Percentiles rank a stretch among this genome's conserved stretches.
phyloP scores from a whole-genome alignment of 129 eudicot genomes.

The Silybum marianum region DNA sequence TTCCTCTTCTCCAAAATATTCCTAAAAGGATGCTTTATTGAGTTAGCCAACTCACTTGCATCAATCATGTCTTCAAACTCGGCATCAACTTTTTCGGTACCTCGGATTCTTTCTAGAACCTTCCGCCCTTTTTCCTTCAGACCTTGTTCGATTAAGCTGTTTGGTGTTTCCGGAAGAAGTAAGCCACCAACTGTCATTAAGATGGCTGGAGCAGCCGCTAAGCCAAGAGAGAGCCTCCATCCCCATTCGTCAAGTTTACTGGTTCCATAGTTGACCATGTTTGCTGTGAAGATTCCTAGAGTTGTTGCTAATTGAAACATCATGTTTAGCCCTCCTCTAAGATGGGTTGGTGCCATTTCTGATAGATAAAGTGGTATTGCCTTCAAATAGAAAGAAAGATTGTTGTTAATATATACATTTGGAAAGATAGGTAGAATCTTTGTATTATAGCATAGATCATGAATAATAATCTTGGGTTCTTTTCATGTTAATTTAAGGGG shows the following conservation, averaged over 20 bases:
- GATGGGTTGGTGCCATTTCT: slow-evolving; percentile 95
- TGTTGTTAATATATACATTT: slow-evolving; percentile 2
- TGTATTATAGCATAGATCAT: neutral
- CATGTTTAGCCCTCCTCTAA: slow-evolving; percentile 90
- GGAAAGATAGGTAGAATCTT: neutral
- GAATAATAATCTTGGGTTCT: neutral
- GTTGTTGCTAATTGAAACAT: slow-evolving; percentile 92
- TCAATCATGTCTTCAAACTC: slow-evolving; percentile 89
- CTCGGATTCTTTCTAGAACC: slow-evolving; percentile 75
- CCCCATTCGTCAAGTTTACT: slow-evolving; percentile 79
- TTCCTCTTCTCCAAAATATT: slow-evolving; percentile 71
- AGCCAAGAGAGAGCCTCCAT: slow-evolving; percentile 91
- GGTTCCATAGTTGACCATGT: slow-evolving; percentile 90
- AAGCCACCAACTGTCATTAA: slow-evolving; percentile 84
- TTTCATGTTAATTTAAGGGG: neutral
- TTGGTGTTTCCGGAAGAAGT: slow-evolving; percentile 95
- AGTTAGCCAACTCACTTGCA: slow-evolving; percentile 85
- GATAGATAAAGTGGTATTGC: slow-evolving; percentile 91
- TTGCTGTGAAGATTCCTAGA: slow-evolving; percentile 91
- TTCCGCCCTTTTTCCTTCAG: slow-evolving; percentile 50
- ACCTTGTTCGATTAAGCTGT: slow-evolving; percentile 83
- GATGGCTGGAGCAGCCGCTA: slow-evolving; percentile 85
- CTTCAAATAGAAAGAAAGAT: slow-evolving; percentile 38
- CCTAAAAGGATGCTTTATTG: slow-evolving; percentile 76
- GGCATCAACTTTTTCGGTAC: slow-evolving; percentile 71